Percentiles rank a stretch among this genome's conserved stretches.
phyloP scores from a whole-genome alignment of 495 filamentous ascomycete genomes.

The Neurospora discreta region DNA sequence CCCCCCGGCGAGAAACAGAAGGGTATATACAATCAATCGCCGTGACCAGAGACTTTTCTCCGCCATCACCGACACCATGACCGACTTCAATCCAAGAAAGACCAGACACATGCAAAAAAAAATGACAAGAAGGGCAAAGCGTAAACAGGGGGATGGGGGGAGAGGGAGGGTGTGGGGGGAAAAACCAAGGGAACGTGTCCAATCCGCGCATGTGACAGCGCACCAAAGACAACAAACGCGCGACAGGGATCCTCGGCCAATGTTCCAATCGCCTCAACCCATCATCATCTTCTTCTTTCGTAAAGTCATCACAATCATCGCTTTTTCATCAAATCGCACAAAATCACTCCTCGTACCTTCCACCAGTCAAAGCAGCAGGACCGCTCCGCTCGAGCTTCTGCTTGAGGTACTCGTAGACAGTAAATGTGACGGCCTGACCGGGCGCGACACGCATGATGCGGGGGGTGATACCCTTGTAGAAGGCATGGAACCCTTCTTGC shows the following conservation, averaged over 20 bases:
- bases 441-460: slow-evolving; percentile 95
- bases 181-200: neutral
- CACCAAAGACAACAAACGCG: neutral
- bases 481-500: slow-evolving; percentile 82
- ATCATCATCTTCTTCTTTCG: neutral
- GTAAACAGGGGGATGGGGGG: neutral
- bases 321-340: neutral
- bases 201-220: neutral
- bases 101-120: neutral
- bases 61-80: neutral
- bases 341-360: slow-evolving; percentile 59
- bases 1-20: neutral
- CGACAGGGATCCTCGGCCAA: neutral
- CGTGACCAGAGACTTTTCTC: neutral
- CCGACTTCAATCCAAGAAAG: neutral
- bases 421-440: slow-evolving; percentile 96
- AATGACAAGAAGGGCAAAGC: neutral
- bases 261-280: neutral
- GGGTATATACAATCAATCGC: neutral
- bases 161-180: neutral
- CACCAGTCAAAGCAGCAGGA: slow-evolving; percentile 52
- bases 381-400: slow-evolving; percentile 66
- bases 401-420: slow-evolving; percentile 88
- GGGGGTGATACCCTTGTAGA: slow-evolving; percentile 99
- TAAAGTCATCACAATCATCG: neutral